Percentiles rank a stretch among this genome's conserved stretches.
Conservation (phyloP, 2,329 filamentous ascomycete species). For the Cytospora mali region DNA sequence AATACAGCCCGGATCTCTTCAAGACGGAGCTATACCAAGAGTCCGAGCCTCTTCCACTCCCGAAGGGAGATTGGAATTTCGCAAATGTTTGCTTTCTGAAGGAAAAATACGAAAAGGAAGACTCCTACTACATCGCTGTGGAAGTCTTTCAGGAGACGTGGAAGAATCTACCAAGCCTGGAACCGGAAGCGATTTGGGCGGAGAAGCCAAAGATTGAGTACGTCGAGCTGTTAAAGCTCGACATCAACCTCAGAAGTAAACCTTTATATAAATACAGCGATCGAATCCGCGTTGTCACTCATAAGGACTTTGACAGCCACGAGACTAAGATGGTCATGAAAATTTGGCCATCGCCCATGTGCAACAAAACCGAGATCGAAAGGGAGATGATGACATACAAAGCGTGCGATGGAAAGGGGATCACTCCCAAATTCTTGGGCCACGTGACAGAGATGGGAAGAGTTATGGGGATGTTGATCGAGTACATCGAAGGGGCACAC, state of each 20-base stretch:
- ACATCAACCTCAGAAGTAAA: background rate
- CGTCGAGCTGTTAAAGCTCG: background rate
- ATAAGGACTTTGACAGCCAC: background rate
- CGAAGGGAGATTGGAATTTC: constrained; percentile 14
- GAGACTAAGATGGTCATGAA: constrained; percentile 18
- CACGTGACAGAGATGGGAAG: constrained; percentile 23
- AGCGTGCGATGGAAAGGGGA: background rate
- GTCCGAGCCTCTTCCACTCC: background rate
- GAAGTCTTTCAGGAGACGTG: background rate
- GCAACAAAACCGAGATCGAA: background rate
- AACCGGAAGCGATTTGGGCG: constrained; percentile 9
- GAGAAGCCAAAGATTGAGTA: constrained; percentile 14
- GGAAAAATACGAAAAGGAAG: background rate
- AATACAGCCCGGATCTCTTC: background rate
- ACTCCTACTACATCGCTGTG: background rate
- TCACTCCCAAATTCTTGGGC: constrained; percentile 17
- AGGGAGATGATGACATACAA: constrained; percentile 25
- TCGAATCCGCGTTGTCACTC: constrained; percentile 5
- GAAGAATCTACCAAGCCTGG: constrained; percentile 1
- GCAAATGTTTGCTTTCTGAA: background rate
- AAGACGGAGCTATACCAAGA: background rate
- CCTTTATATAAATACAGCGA: background rate
- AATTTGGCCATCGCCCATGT: constrained; percentile 18
- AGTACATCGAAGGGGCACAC: constrained; percentile 14
- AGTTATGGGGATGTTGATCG: constrained; percentile 15